Percentiles rank a stretch among this genome's conserved stretches.
Evolutionary conservation across 2,329 filamentous ascomycete species (phyloP).

Genomic region (Pleomassaria siparia): DNA sequence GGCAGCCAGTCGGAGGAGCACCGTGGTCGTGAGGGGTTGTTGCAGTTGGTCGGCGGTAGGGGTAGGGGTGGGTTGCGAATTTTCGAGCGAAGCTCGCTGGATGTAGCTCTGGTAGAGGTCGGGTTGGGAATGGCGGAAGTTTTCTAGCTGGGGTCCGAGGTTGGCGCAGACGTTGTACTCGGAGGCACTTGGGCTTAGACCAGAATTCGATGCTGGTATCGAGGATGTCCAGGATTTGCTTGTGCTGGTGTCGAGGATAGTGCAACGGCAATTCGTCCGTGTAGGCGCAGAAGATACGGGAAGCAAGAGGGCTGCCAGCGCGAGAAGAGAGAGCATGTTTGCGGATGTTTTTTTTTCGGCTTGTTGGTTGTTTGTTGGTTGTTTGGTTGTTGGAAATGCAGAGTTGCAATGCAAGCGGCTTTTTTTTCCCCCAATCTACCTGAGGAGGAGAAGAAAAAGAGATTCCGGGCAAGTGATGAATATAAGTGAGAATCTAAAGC

Average conservation of each 20-base stretch:
- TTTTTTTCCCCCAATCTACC: too few species aligned
- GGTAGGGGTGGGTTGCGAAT: conserved; percentile 1
- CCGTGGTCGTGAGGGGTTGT: conserved; percentile 23
- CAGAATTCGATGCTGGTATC: conserved; percentile 22
- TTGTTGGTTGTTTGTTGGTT: too few species aligned
- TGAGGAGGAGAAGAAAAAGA: too few species aligned
- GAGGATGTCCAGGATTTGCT: conserved; percentile 19
- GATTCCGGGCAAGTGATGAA: background rate
- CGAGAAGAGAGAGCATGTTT: background rate
- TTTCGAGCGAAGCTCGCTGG: conserved; percentile 4
- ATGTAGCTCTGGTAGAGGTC: conserved; percentile 31
- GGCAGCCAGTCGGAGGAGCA: conserved; percentile 18
- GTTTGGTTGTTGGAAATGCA: background rate
- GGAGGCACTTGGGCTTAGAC: too few species aligned
- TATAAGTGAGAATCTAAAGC: background rate
- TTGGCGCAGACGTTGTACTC: conserved; percentile 21
- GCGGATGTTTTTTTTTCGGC: background rate
- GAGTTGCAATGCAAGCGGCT: too few species aligned
- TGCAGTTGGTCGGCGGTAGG: conserved; percentile 10
- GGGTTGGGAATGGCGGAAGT: conserved; percentile 24
- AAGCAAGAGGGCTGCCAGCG: conserved; percentile 7
- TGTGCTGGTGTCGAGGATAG: conserved; percentile 20
- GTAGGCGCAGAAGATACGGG: conserved; percentile 23
- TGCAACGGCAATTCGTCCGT: conserved; percentile 33
- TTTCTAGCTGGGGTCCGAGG: conserved; percentile 29